These are phyloP conservation scores for Eruca vesicaria DNA, from an alignment of 441 rosid species.

Conservation along the genomic window DNA sequence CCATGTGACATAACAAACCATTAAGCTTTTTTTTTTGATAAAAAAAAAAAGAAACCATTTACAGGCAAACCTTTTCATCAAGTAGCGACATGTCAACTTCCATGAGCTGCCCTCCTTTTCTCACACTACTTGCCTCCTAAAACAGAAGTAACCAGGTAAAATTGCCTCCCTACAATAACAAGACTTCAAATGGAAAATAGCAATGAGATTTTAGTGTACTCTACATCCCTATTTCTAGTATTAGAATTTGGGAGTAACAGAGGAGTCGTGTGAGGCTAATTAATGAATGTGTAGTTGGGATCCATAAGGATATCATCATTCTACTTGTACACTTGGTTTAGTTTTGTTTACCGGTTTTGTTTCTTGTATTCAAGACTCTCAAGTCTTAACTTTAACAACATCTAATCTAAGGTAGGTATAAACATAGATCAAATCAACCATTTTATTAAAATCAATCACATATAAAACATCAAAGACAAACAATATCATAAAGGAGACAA, in stretches of 20 bases:
- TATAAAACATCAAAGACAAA: neutral
- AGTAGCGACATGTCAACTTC: neutral
- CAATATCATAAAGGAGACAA: neutral
- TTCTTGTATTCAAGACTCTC: neutral
- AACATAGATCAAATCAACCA: neutral
- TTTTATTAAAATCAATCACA: neutral
- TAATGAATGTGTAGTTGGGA: no score
- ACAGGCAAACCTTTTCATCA: no score
- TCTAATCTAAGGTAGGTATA: no score
- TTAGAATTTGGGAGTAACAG: no score
- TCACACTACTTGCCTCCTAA: neutral
- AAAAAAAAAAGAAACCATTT: no score
- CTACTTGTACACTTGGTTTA: neutral
- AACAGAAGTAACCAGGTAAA: neutral
- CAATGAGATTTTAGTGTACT: no score
- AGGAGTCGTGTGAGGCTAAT: no score
- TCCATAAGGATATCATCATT: no score
- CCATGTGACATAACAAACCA: no score
- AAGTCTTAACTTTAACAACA: no score
- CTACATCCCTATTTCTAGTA: no score
- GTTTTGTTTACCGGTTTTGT: neutral
- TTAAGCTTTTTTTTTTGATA: no score
- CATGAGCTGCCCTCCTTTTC: neutral
- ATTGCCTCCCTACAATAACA: neutral
- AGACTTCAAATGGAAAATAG: neutral